A percentile compares a stretch with the other conserved stretches of the same genome.
These are phyloP conservation scores for Crithidia mellificae DNA, from an alignment of 208 protist species.

Conservation along the genomic window DNA sequence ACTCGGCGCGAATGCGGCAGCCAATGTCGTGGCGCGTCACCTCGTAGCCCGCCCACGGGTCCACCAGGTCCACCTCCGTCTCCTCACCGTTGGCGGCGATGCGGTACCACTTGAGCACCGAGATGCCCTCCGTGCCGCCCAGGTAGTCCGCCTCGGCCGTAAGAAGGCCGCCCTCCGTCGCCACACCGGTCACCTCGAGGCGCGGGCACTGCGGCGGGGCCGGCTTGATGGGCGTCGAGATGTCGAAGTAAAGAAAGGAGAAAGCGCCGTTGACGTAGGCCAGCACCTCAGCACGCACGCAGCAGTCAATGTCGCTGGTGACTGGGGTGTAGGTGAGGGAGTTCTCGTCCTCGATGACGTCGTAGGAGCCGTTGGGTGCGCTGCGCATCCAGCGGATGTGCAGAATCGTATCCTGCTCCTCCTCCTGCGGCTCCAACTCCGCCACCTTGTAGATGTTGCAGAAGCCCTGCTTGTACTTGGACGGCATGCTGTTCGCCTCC, in stretches of 20 bases:
- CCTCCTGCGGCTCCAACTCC: constrained; percentile 61
- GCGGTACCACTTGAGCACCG: constrained; percentile 84
- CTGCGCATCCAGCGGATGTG: constrained; percentile 93
- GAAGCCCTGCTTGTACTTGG: constrained; percentile 86
- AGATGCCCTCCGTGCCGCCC: constrained; percentile 88
- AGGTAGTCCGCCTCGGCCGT: constrained; percentile 83
- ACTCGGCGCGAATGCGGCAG: constrained; percentile 84
- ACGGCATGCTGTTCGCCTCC: constrained; percentile 76
- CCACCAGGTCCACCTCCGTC: constrained; percentile 58
- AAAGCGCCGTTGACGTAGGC: constrained; percentile 89
- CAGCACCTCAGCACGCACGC: constrained; percentile 88
- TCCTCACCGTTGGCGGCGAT: constrained; percentile 72
- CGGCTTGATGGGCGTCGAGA: constrained; percentile 82
- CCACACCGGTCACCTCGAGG: constrained; percentile 80
- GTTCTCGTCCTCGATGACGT: constrained; percentile 90
- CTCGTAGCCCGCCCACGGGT: constrained; percentile 87
- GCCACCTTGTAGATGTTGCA: constrained; percentile 90
- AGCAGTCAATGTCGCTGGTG: constrained; percentile 78
- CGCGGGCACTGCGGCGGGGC: constrained; percentile 75
- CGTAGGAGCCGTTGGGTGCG: constrained; percentile 66
- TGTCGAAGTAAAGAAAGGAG: constrained; percentile 91
- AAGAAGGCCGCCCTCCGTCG: constrained; percentile 78
- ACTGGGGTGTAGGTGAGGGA: constrained; percentile 75
- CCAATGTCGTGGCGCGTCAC: constrained; percentile 78
- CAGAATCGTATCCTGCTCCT: constrained; percentile 89